phyloP scores from a whole-genome alignment of 176 grass and related monocot species.

The barley (Hordeum vulgare) region DNA sequence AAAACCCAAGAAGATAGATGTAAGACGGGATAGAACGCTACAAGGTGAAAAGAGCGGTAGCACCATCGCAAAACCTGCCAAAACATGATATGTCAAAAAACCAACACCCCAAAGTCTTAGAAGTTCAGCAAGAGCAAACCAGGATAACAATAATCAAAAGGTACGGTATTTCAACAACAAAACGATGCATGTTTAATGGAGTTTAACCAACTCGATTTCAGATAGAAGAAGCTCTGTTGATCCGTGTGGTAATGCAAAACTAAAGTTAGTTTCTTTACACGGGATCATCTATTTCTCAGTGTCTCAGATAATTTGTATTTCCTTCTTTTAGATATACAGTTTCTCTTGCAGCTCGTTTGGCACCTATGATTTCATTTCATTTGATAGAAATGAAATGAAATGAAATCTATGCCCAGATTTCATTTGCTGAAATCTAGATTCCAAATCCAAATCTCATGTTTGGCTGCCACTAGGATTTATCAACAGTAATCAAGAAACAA shows the following conservation, averaged over 20 bases:
- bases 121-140: conserved; percentile 7
- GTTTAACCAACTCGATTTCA: background rate
- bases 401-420: too few relatives aligned
- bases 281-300: background rate
- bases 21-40: conserved; percentile 87
- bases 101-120: background rate
- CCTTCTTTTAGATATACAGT: background rate
- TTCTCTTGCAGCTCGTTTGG: too few relatives aligned
- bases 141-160: conserved; percentile 10
- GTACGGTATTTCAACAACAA: background rate
- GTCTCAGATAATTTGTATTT: background rate
- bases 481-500: too few relatives aligned
- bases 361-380: too few relatives aligned
- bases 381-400: too few relatives aligned
- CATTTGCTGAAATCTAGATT: too few relatives aligned
- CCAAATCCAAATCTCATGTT: too few relatives aligned
- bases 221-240: conserved; percentile 9
- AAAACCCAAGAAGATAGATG: conserved; percentile 95
- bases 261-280: background rate
- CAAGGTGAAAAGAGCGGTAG: conserved; percentile 74
- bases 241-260: background rate
- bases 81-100: conserved; percentile 32
- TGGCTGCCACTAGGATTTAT: too few relatives aligned
- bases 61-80: conserved; percentile 68
- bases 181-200: background rate